Evolutionary conservation across 768 basidiomycete genomes (phyloP).

Genomic region (Pulveroboletus sp.): DNA sequence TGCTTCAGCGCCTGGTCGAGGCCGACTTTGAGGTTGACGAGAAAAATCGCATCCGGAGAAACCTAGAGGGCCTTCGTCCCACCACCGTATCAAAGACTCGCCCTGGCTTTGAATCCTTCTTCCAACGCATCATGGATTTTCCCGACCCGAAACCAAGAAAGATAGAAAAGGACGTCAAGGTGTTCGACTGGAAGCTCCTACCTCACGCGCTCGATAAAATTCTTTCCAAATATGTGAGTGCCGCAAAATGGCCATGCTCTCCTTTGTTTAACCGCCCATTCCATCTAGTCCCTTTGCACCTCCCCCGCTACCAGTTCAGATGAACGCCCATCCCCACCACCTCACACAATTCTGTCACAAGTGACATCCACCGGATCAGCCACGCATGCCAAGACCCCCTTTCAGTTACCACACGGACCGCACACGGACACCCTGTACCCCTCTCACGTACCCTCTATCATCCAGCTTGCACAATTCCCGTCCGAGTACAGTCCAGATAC

Average conservation of each 20-base stretch:
- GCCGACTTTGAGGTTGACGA: conserved; percentile 87
- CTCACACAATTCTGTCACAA: conserved; percentile 25
- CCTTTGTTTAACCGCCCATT: conserved; percentile 1
- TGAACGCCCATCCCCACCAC: conserved; percentile 29
- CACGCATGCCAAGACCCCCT: conserved; percentile 4
- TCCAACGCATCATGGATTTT: conserved; percentile 95
- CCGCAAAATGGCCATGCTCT: neutral
- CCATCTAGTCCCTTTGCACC: conserved; percentile 45
- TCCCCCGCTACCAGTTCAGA: conserved; percentile 32
- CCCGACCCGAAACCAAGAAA: conserved; percentile 92
- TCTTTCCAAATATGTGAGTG: conserved; percentile 77
- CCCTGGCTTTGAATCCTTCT: conserved; percentile 78
- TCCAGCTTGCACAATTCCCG: conserved; percentile 18
- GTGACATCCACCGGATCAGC: neutral
- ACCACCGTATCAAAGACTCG: conserved; percentile 89
- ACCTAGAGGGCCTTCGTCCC: conserved; percentile 90
- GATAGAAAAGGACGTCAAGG: conserved; percentile 96
- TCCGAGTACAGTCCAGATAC: conserved; percentile 12
- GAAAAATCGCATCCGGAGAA: conserved; percentile 93
- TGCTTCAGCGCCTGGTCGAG: conserved; percentile 78
- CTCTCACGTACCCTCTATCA: conserved; percentile 18
- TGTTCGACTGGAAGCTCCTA: conserved; percentile 75
- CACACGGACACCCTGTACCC: conserved; percentile 18
- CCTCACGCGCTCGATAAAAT: conserved; percentile 75
- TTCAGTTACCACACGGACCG: conserved; percentile 11